Evolutionary conservation across 192 early-diverging fungal genomes (phyloP).

Genomic region (Glomus cerebriforme): DNA sequence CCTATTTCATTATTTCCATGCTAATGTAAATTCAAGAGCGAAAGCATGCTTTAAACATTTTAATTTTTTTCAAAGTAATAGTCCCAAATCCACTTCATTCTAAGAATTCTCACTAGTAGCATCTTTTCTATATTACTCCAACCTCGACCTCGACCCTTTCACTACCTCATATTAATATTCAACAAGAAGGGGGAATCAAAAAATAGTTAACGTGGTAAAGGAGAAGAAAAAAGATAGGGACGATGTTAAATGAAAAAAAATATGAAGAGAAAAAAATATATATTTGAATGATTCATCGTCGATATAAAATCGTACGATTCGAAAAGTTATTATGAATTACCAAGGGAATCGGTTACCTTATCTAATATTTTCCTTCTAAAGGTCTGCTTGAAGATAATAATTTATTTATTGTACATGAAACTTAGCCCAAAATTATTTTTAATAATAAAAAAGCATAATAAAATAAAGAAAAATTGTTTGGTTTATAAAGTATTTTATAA

Average conservation of each 20-base stretch:
- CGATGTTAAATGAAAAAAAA: no score
- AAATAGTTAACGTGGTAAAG: slow-evolving; percentile 81
- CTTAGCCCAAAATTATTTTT: no score
- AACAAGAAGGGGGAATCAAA: slow-evolving; percentile 37
- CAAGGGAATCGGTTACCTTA: slow-evolving; percentile 52
- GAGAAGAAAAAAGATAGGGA: no score
- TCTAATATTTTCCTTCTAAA: slow-evolving; percentile 76
- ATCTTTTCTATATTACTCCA: no score
- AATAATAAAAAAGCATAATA: no score
- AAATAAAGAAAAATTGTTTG: no score
- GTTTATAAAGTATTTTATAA: no score
- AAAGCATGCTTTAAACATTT: slow-evolving; percentile 65
- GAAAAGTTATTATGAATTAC: slow-evolving; percentile 78
- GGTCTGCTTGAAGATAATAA: no score
- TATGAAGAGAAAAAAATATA: no score
- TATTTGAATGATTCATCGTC: slow-evolving; percentile 83
- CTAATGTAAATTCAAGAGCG: slow-evolving; percentile 68
- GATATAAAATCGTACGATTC: slow-evolving; percentile 70
- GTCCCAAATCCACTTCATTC: slow-evolving; percentile 62
- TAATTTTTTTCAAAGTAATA: slow-evolving; percentile 70
- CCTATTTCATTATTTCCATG: slow-evolving; percentile 73
- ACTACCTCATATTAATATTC: slow-evolving; percentile 36
- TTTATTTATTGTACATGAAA: no score
- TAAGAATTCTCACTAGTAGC: slow-evolving; percentile 69
- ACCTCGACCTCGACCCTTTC: no score